These are phyloP conservation scores for Gryganskiella cystojenkinii DNA, from an alignment of 192 early-diverging fungal genomes.

Conservation along the genomic window DNA sequence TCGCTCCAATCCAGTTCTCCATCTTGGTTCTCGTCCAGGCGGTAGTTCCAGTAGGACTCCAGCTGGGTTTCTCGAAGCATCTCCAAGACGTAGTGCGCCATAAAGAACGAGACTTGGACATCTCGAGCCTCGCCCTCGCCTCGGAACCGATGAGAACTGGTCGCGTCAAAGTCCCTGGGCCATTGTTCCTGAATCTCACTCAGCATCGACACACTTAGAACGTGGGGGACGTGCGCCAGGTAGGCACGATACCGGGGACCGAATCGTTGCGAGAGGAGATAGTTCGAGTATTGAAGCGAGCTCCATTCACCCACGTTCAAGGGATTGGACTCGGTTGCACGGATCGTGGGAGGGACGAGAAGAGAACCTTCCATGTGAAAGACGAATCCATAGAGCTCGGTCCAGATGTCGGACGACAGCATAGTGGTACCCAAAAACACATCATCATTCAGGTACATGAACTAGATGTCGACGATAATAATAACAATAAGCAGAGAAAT, in stretches of 20 bases:
- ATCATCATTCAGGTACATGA: slow-evolving; percentile 60
- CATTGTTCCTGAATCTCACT: slow-evolving; percentile 45
- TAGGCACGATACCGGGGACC: slow-evolving; percentile 51
- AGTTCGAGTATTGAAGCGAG: slow-evolving; percentile 53
- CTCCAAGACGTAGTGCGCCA: slow-evolving; percentile 56
- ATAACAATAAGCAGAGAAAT: background rate
- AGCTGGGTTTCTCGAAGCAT: slow-evolving; percentile 53
- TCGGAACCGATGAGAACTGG: slow-evolving; percentile 52
- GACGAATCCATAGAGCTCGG: slow-evolving; percentile 53
- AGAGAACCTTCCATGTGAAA: slow-evolving; percentile 49
- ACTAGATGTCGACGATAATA: slow-evolving; percentile 2
- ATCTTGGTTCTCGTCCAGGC: slow-evolving; percentile 50
- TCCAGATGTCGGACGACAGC: slow-evolving; percentile 49
- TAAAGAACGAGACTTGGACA: slow-evolving; percentile 50
- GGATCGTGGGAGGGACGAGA: slow-evolving; percentile 25
- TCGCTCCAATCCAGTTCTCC: slow-evolving; percentile 38
- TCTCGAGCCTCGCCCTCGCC: slow-evolving; percentile 42
- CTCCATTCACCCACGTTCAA: slow-evolving; percentile 50
- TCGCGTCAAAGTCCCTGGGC: slow-evolving; percentile 34
- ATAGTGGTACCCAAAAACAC: slow-evolving; percentile 40
- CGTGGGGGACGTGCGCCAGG: slow-evolving; percentile 47
- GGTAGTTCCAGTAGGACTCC: slow-evolving; percentile 42
- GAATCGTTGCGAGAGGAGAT: slow-evolving; percentile 50
- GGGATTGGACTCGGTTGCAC: slow-evolving; percentile 15
- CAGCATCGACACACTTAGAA: slow-evolving; percentile 51